A percentile compares a stretch with the other conserved stretches of the same genome.
These are phyloP conservation scores for Capniomyces stellatus DNA, from an alignment of 371 early-diverging fungal species.

Conservation along the genomic window DNA sequence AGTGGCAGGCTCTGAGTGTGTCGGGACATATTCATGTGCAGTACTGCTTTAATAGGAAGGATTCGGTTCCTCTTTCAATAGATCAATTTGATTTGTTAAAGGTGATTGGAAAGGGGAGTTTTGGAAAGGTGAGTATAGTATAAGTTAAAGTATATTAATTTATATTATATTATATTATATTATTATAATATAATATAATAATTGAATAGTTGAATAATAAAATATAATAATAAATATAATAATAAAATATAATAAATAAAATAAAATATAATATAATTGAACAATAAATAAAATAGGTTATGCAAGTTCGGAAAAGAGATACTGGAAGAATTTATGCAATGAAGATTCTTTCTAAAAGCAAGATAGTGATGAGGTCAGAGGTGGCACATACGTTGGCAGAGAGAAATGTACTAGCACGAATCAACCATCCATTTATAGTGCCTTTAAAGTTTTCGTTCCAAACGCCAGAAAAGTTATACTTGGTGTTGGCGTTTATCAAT, in stretches of 20 bases:
- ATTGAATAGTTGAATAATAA: too few relatives aligned
- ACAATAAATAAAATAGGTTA: too few relatives aligned
- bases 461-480: constrained; percentile 66
- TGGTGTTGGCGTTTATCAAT: constrained; percentile 80
- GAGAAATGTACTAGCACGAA: constrained; percentile 65
- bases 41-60: constrained; percentile 45
- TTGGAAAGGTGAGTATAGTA: constrained; percentile 98
- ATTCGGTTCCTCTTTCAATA: constrained; percentile 50
- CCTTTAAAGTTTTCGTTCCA: constrained; percentile 78
- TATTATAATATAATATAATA: too few relatives aligned
- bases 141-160: too few relatives aligned
- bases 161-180: too few relatives aligned
- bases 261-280: too few relatives aligned
- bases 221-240: too few relatives aligned
- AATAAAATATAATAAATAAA: too few relatives aligned
- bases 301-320: constrained; percentile 87
- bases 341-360: constrained; percentile 89
- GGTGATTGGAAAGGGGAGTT: constrained; percentile 89
- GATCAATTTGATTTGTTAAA: constrained; percentile 87
- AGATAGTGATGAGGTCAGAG: constrained; percentile 79
- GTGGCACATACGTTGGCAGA: constrained; percentile 79
- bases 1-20: constrained; percentile 35
- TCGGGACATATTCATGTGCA: constrained; percentile 41
- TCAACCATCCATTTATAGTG: constrained; percentile 75
- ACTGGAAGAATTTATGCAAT: constrained; percentile 92